These are phyloP conservation scores for Oropetium thomaeum DNA, from an alignment of 176 grass and related monocot species.

Conservation along the genomic window DNA sequence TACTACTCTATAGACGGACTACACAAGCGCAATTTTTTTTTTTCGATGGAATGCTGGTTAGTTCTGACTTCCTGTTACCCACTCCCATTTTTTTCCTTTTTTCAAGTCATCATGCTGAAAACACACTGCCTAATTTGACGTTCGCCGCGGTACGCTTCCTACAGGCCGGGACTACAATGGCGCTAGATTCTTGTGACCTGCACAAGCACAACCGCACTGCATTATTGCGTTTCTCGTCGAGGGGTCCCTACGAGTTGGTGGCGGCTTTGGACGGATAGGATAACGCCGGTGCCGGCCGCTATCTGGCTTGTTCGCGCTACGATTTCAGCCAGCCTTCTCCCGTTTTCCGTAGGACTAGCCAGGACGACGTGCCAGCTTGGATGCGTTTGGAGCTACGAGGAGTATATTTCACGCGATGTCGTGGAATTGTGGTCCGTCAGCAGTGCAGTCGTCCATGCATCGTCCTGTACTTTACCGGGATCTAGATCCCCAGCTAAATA, in stretches of 20 bases:
- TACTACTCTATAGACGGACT: too few relatives aligned
- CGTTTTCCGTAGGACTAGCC: not conserved
- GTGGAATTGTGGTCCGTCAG: constrained; percentile 33
- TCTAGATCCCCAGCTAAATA: not conserved
- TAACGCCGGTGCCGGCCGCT: constrained; percentile 10
- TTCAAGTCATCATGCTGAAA: not conserved
- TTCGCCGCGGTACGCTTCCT: not conserved
- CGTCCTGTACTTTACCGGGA: not conserved
- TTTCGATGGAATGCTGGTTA: too few relatives aligned
- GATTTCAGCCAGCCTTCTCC: too few relatives aligned
- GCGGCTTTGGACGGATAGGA: not conserved
- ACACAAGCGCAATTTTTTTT: too few relatives aligned
- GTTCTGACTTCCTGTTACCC: not conserved
- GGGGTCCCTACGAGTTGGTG: constrained; percentile 30
- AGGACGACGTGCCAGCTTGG: not conserved
- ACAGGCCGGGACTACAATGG: not conserved
- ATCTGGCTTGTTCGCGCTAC: not conserved
- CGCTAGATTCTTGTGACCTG: constrained; percentile 7
- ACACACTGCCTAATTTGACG: constrained; percentile 23
- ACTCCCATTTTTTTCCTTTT: not conserved
- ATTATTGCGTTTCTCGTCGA: constrained; percentile 12
- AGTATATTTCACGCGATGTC: not conserved
- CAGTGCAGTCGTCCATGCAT: not conserved
- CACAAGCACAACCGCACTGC: not conserved
- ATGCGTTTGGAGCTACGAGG: constrained; percentile 36